phyloP scores from a whole-genome alignment of 169 alveolate genomes.

The Eimeria mitis region DNA sequence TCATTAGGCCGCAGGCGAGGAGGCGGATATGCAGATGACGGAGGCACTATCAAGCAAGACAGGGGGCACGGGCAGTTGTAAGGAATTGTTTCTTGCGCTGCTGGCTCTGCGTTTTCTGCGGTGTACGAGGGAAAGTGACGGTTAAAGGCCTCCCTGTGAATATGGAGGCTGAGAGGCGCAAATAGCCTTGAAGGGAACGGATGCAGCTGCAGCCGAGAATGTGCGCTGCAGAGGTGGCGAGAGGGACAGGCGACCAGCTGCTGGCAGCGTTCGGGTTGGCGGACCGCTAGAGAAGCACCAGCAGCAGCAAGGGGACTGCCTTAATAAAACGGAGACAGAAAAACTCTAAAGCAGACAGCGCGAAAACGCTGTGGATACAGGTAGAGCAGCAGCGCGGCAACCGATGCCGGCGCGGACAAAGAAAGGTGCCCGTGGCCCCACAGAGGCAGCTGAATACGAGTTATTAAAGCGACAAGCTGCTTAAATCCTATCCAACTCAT shows the following conservation, averaged over 20 bases:
- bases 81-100: neutral
- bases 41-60: slow-evolving; percentile 7
- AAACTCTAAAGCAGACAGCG: neutral
- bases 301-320: neutral
- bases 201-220: neutral
- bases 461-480: slow-evolving; percentile 34
- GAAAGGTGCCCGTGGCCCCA: slow-evolving; percentile 47
- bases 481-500: slow-evolving; percentile 23
- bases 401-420: slow-evolving; percentile 36
- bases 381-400: slow-evolving; percentile 43
- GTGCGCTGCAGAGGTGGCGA: slow-evolving; percentile 22
- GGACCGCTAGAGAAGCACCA: slow-evolving; percentile 25
- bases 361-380: neutral
- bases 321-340: slow-evolving; percentile 14
- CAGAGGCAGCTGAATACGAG: slow-evolving; percentile 41
- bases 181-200: neutral
- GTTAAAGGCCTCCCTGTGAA: neutral
- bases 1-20: slow-evolving; percentile 38
- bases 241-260: neutral
- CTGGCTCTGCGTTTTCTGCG: neutral
- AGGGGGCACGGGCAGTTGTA: neutral
- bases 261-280: neutral
- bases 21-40: slow-evolving; percentile 5
- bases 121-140: neutral
- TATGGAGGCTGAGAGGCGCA: neutral